These are phyloP conservation scores for Metroxylon sagu DNA, from an alignment of 176 grass and related monocot genomes.

Conservation along the genomic window DNA sequence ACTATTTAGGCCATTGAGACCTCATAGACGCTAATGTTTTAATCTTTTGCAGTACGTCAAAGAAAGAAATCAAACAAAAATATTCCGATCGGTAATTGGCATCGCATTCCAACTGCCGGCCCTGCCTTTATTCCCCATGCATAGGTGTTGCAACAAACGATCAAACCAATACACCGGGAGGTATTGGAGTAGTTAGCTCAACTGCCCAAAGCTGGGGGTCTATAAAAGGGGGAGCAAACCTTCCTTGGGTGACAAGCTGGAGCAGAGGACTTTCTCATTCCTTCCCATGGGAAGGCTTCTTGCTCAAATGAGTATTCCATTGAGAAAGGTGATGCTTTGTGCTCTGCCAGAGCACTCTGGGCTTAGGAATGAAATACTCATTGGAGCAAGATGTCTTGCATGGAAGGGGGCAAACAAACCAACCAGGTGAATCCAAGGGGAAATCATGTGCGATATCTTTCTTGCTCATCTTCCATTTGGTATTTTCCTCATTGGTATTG, in stretches of 20 bases:
- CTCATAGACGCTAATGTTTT: no score
- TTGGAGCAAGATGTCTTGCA: constrained; percentile 2
- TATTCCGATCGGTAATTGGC: neutral
- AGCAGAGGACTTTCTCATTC: no score
- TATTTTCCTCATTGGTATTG: no score
- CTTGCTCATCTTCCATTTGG: no score
- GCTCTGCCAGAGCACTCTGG: neutral
- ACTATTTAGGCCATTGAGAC: no score
- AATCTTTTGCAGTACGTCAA: no score
- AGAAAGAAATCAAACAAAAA: neutral
- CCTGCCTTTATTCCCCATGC: neutral
- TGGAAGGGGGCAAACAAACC: neutral
- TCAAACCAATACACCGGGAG: neutral
- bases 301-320: constrained; percentile 14
- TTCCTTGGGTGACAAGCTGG: no score
- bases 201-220: no score
- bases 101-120: neutral
- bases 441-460: neutral
- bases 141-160: constrained; percentile 5
- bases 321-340: neutral
- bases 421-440: neutral
- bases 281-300: constrained; percentile 7
- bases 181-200: no score
- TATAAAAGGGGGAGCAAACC: neutral
- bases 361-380: constrained; percentile 6